Evolutionary conservation across 129 eudicot genomes (phyloP), one percentile per base, ranked within the genome.

Genomic region (Helianthus tuberosus): DNA sequence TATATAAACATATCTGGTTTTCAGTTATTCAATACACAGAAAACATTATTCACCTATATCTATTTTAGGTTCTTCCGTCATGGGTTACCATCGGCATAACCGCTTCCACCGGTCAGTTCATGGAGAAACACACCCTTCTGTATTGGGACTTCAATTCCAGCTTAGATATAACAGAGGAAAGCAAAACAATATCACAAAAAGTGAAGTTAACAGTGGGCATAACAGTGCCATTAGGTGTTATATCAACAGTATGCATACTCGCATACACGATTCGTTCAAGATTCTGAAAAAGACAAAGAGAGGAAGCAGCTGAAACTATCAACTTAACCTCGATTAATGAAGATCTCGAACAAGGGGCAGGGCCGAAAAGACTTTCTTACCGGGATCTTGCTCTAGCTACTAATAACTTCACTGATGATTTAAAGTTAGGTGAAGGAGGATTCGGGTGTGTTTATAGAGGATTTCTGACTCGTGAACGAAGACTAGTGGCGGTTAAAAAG

Each of bases 401-500:
- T 48, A 73, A 76, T 58, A 82, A 82, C 63, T 87, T 87, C 79
- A 59, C 82, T 3, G 57, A 61, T 17, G 80, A 79, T 29, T 29
- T 83, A 9, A 84, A 87, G 79, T 55, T 87, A 17, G 93, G 93
- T 4, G 79, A 82, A 65, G 93, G 93, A 38, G 93, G 89, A 53
- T 89, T 86, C 46, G 96, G 91, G 2, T 72, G 80, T 8, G 89
- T 89, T 63, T 86, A 76, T 76, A 84, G 71, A 57, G 89, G 91
- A 20, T 74, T 71, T 38, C 75, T 84, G 5, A 48, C 64, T 0
- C 80, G 69, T 55, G 74, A 74, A 10, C 66, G 68, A 43, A 79
- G 68, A n/a, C 29, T 75, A 57, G 78, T 84, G 35, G 96, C 96
- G 1, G 89, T 89, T 9, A 89, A 89, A 54, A 89, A 72, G 57